Evolutionary conservation across 23 red algal genomes (phyloP).

Genomic region (Gracilaria vermiculophylla): DNA sequence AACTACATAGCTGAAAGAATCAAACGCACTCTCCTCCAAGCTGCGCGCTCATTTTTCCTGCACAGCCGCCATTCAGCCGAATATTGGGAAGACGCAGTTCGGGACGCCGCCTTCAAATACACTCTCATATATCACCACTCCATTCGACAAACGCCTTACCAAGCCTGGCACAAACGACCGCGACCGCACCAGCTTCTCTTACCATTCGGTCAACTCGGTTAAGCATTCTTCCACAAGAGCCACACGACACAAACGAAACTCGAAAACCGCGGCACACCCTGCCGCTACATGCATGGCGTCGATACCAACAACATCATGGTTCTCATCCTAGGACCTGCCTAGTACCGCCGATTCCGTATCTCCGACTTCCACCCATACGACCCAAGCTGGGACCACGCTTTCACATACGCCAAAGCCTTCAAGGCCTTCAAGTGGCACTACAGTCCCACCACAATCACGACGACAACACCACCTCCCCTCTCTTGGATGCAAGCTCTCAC

Average conservation of each 20-base stretch:
- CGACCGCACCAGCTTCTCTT: neutral
- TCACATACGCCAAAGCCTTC: neutral
- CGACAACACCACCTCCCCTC: neutral
- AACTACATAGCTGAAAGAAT: constrained; percentile 22
- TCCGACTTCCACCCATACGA: constrained; percentile 34
- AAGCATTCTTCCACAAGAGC: neutral
- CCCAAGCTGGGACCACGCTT: neutral
- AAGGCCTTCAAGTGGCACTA: neutral
- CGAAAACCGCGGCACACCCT: neutral
- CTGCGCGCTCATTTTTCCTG: neutral
- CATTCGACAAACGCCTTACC: neutral
- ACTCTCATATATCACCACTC: neutral
- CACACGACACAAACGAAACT: neutral
- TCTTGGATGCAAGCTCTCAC: neutral
- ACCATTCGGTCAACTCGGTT: constrained; percentile 6
- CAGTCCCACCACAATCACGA: neutral
- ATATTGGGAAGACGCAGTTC: neutral
- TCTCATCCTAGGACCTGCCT: neutral
- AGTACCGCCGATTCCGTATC: neutral
- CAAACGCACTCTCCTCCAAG: neutral
- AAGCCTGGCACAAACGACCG: neutral
- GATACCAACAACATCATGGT: neutral
- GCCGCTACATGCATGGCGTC: neutral
- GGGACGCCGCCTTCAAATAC: constrained; percentile 14
- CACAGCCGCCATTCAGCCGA: neutral